phyloP scores from a whole-genome alignment of 73 alveolate genomes.

The Halteria grandinella region DNA sequence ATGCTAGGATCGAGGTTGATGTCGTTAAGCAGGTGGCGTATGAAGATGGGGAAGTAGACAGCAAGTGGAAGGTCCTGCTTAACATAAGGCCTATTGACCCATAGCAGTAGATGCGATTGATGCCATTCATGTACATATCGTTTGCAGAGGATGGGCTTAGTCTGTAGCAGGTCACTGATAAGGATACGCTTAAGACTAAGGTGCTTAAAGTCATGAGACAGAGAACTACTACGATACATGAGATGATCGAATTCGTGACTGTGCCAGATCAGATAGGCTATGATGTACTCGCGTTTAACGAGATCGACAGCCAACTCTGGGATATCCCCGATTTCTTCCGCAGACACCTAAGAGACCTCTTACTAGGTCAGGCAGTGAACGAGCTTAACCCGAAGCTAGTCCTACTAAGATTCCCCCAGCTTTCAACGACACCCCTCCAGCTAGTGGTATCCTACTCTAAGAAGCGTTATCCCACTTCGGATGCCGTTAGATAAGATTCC shows the following conservation, averaged over 20 bases:
- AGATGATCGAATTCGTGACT: slow-evolving; percentile 20
- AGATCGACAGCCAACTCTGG: background rate
- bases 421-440: background rate
- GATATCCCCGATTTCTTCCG: background rate
- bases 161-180: too few relatives aligned
- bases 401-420: background rate
- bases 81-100: background rate
- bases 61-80: slow-evolving; percentile 27
- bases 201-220: background rate
- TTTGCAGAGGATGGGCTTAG: background rate
- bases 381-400: slow-evolving; percentile 3
- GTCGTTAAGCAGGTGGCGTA: slow-evolving; percentile 2
- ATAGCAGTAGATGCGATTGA: background rate
- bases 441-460: slow-evolving; percentile 17
- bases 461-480: background rate
- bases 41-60: background rate
- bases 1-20: slow-evolving; percentile 40
- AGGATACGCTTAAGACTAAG: slow-evolving; percentile 5
- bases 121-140: background rate
- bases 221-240: background rate
- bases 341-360: background rate
- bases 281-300: slow-evolving; percentile 15
- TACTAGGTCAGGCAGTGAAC: background rate
- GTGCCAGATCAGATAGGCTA: background rate
- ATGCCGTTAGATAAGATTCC: background rate